A percentile compares a stretch with the other conserved stretches of the same genome.
These are phyloP conservation scores for Filobasidium uniguttulatum DNA, from an alignment of 1,284 basidiomycete species.

Conservation along the genomic window DNA sequence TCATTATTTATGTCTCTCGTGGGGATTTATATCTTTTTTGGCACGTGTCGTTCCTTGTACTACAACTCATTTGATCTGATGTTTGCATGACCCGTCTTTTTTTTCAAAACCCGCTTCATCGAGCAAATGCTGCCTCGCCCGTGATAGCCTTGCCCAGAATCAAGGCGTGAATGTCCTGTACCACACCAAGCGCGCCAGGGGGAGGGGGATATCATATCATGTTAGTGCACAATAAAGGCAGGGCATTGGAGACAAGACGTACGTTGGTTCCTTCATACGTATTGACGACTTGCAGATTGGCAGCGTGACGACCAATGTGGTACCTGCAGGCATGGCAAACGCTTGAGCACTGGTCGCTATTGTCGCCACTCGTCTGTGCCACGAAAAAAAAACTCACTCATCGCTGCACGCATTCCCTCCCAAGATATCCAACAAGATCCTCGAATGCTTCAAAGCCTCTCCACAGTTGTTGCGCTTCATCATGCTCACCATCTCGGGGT, in stretches of 20 bases:
- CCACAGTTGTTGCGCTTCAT: slow-evolving; percentile 95
- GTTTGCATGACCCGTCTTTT: too few species aligned
- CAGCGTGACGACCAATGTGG: slow-evolving; percentile 76
- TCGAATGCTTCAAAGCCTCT: slow-evolving; percentile 68
- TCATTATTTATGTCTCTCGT: too few species aligned
- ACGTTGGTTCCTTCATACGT: slow-evolving; percentile 72
- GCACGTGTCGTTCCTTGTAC: too few species aligned
- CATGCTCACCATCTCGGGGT: slow-evolving; percentile 87
- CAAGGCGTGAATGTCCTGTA: slow-evolving; percentile 40
- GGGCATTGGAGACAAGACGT: slow-evolving; percentile 19
- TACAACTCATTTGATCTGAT: too few species aligned
- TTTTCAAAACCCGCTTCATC: background rate
- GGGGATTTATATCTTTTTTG: too few species aligned
- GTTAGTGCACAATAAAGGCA: background rate
- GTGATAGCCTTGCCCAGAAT: slow-evolving; percentile 87
- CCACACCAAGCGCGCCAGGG: background rate
- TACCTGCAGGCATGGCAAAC: slow-evolving; percentile 42
- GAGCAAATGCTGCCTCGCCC: slow-evolving; percentile 62
- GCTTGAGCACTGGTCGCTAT: too few species aligned
- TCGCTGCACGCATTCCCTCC: slow-evolving; percentile 83
- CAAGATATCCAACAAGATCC: slow-evolving; percentile 69
- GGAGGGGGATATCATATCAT: slow-evolving; percentile 7
- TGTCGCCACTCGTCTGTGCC: too few species aligned
- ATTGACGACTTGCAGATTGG: slow-evolving; percentile 80
- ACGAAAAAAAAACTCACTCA: slow-evolving; percentile 46